phyloP scores from a whole-genome alignment of 1,284 basidiomycete species.

The Ganoderma sinense region DNA sequence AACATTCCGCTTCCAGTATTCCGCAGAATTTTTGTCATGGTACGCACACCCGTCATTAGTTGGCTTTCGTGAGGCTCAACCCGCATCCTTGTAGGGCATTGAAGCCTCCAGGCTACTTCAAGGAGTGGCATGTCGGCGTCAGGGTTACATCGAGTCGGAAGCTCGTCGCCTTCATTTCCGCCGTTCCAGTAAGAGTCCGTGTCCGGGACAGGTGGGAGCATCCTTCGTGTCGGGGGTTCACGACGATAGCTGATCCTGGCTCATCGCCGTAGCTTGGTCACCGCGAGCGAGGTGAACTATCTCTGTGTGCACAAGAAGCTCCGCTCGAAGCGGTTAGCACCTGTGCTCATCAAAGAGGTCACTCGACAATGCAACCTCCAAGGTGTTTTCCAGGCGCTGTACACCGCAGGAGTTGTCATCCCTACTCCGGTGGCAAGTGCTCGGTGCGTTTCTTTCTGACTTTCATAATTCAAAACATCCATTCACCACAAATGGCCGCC shows the following conservation, averaged over 20 bases:
- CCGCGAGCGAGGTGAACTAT: conserved; percentile 94
- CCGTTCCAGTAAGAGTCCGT: conserved; percentile 85
- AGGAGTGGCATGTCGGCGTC: conserved; percentile 97
- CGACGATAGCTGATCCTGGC: background rate
- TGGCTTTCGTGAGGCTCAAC: background rate
- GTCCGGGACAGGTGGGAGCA: conserved; percentile 75
- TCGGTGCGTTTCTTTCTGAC: conserved; percentile 55
- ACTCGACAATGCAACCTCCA: conserved; percentile 92
- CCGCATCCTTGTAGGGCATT: conserved; percentile 77
- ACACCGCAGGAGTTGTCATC: conserved; percentile 91
- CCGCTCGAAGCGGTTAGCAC: conserved; percentile 93
- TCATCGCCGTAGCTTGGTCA: conserved; percentile 62
- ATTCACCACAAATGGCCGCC: no score
- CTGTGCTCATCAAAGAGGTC: conserved; percentile 98
- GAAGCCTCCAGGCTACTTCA: conserved; percentile 91
- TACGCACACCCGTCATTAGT: conserved; percentile 40
- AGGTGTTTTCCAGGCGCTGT: conserved; percentile 97
- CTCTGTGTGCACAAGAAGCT: conserved; percentile 98
- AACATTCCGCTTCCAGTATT: conserved; percentile 96
- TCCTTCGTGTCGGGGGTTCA: background rate
- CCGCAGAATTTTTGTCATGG: conserved; percentile 95
- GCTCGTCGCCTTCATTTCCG: conserved; percentile 98
- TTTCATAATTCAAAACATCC: background rate
- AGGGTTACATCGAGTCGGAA: conserved; percentile 91
- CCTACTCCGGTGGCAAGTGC: conserved; percentile 91